Conservation (phyloP, 306 rosid species). For the Vicia faba region DNA sequence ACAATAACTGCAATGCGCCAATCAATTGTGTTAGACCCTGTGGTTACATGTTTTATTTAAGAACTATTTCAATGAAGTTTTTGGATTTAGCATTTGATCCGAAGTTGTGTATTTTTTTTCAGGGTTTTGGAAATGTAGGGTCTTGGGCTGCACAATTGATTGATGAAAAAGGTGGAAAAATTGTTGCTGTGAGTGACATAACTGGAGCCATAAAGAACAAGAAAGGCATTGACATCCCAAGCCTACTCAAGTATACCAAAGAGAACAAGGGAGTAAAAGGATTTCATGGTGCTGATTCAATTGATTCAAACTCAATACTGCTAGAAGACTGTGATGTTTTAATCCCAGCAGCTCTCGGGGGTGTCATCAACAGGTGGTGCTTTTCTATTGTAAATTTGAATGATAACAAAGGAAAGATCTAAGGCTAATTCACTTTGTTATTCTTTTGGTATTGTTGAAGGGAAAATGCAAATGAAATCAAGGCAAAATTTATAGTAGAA, state of each 20-base stretch:
- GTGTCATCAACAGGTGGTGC: conserved; percentile 80
- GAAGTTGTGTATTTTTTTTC: conserved; percentile 25
- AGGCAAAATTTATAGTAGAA: conserved; percentile 83
- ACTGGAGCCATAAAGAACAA: conserved; percentile 87
- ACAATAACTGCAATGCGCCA: too few relatives aligned
- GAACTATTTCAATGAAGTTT: background rate
- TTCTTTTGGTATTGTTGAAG: conserved; percentile 42
- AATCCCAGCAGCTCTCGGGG: conserved; percentile 97
- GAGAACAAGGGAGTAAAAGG: conserved; percentile 70
- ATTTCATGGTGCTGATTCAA: conserved; percentile 68
- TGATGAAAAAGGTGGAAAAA: conserved; percentile 76
- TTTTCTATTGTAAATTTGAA: conserved; percentile 21
- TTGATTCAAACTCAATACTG: conserved; percentile 65
- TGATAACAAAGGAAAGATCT: background rate
- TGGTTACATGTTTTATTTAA: background rate
- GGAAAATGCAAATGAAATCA: conserved; percentile 81
- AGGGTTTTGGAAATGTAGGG: conserved; percentile 98
- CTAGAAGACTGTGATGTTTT: conserved; percentile 91
- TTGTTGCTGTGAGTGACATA: conserved; percentile 92
- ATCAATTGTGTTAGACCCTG: too few relatives aligned
- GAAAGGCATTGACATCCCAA: conserved; percentile 80
- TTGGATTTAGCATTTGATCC: background rate
- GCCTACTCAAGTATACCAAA: conserved; percentile 65
- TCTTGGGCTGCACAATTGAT: conserved; percentile 94
- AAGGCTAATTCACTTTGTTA: background rate